These are phyloP conservation scores for Lachancea thermotolerans DNA, from an alignment of 805 yeast genomes.

Conservation along the genomic window DNA sequence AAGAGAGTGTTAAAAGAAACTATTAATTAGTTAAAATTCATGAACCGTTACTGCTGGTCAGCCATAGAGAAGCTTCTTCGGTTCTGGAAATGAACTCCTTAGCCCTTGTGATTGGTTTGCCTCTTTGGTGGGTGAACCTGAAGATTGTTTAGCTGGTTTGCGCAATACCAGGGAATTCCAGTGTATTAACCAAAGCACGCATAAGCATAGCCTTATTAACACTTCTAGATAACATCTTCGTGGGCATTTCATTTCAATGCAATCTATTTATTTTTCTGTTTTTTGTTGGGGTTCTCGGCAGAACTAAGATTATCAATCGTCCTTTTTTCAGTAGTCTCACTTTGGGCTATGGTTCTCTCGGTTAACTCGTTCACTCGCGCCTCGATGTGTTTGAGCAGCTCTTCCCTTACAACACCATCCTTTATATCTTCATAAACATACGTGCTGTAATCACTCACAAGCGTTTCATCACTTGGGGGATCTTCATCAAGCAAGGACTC, in stretches of 20 bases:
- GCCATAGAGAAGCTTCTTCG: no score
- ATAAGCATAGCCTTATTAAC: no score
- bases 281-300: constrained; percentile 12
- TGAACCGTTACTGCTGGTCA: no score
- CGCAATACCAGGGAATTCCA: no score
- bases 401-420: constrained; percentile 27
- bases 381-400: constrained; percentile 25
- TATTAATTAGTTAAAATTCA: no score
- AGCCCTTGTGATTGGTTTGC: no score
- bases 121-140: no score
- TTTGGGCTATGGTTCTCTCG: constrained; percentile 18
- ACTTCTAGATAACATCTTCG: no score
- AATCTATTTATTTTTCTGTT: constrained; percentile 13
- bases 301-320: constrained; percentile 10
- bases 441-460: constrained; percentile 8
- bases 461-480: not conserved
- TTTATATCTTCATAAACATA: constrained; percentile 23
- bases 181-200: no score
- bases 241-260: not conserved
- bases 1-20: no score
- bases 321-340: constrained; percentile 15
- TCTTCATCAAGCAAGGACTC: constrained; percentile 23
- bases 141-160: no score
- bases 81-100: no score
- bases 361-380: constrained; percentile 21